Conservation (phyloP, 306 rosid genomes). For the Medicago lupulina region DNA sequence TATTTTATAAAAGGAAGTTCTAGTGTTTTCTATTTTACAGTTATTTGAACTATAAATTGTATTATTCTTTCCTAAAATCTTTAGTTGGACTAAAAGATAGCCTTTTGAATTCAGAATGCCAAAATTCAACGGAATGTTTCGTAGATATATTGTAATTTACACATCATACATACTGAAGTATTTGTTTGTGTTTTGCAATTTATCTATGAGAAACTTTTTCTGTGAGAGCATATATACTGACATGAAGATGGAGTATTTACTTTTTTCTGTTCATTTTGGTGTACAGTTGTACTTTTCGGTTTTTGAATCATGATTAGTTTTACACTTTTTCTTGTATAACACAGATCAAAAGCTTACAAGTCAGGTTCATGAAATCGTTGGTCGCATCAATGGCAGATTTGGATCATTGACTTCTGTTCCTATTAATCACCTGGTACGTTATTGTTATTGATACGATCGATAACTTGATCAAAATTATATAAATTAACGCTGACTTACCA, state of each 20-base stretch:
- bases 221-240: background rate
- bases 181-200: no score
- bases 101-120: no score
- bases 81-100: no score
- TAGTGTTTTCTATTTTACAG: background rate
- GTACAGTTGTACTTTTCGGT: slow-evolving; percentile 9
- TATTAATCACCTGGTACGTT: slow-evolving; percentile 90
- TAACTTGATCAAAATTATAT: slow-evolving; percentile 13
- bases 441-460: slow-evolving; percentile 35
- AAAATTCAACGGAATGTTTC: no score
- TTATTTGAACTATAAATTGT: no score
- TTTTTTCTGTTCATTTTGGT: slow-evolving; percentile 1
- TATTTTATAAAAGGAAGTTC: slow-evolving; percentile 18
- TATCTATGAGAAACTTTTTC: no score
- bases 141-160: no score
- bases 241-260: slow-evolving; percentile 1
- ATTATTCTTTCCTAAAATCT: no score
- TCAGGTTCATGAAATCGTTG: slow-evolving; percentile 99
- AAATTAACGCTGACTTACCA: background rate
- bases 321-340: slow-evolving; percentile 42
- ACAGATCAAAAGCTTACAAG: slow-evolving; percentile 95
- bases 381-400: slow-evolving; percentile 96
- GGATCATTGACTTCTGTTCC: slow-evolving; percentile 96
- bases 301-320: slow-evolving; percentile 30
- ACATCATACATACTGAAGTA: no score